These are phyloP conservation scores for Teunomyces panamensis DNA, from an alignment of 805 yeast species.

Conservation along the genomic window DNA sequence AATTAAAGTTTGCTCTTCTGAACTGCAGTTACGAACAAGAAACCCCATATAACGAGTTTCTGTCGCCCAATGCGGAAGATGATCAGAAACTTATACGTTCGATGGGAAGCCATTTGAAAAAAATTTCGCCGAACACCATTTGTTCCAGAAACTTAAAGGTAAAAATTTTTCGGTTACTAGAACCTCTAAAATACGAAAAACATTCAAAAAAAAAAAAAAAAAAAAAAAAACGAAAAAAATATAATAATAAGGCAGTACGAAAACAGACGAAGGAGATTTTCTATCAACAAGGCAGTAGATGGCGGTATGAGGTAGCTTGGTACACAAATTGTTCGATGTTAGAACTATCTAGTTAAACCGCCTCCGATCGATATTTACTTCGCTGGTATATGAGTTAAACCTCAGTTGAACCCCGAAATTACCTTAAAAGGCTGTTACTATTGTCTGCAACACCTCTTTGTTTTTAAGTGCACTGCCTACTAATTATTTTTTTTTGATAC, in stretches of 20 bases:
- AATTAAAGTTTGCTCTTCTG: not conserved
- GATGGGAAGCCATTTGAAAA: too few relatives aligned
- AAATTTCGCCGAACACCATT: not conserved
- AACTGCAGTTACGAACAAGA: not conserved
- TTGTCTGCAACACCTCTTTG: not conserved
- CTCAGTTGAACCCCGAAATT: not conserved
- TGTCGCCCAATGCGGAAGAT: too few relatives aligned
- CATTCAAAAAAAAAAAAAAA: not conserved
- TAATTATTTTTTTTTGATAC: not conserved
- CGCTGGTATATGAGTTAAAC: not conserved
- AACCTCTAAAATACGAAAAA: not conserved
- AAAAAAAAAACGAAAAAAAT: not conserved
- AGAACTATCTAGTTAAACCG: not conserved
- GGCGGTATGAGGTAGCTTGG: not conserved
- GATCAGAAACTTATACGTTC: too few relatives aligned
- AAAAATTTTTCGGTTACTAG: not conserved
- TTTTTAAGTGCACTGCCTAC: not conserved
- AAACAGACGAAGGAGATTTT: not conserved
- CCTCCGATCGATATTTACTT: not conserved
- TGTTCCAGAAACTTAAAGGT: not conserved
- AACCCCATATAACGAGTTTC: too few relatives aligned
- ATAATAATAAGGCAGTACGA: not conserved
- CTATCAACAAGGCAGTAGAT: not conserved
- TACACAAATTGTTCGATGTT: not conserved
- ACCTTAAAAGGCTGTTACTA: not conserved